Conservation (phyloP, 116 monocot species). For the Phalaenopsis hybrid region DNA sequence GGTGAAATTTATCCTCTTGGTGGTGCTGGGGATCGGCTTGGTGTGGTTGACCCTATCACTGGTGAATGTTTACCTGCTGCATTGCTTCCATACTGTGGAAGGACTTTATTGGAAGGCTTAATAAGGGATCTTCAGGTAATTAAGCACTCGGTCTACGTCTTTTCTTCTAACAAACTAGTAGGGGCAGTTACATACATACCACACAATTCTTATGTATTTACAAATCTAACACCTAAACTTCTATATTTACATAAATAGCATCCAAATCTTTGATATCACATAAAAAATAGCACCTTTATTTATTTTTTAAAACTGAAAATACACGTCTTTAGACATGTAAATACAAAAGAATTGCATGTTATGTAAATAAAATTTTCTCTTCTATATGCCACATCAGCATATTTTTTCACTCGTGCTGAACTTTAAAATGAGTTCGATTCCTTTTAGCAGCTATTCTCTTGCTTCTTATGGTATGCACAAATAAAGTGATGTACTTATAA, state of each 20-base stretch:
- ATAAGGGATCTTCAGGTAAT: conserved; percentile 94
- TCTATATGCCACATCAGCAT: not conserved
- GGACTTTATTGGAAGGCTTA: conserved; percentile 82
- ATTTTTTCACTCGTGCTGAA: not conserved
- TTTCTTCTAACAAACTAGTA: no score
- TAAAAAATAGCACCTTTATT: not conserved
- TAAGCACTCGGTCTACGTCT: not conserved
- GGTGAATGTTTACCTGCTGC: conserved; percentile 96
- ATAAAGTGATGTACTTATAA: not conserved
- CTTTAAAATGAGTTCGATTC: not conserved
- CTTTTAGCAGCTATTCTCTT: not conserved
- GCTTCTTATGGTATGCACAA: not conserved
- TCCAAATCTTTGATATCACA: no score
- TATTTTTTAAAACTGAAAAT: no score
- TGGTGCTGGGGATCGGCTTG: conserved; percentile 95
- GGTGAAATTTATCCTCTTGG: conserved; percentile 99
- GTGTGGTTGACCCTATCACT: conserved; percentile 66
- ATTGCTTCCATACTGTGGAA: conserved; percentile 83
- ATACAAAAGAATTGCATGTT: no score
- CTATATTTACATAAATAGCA: no score
- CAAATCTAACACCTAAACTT: no score
- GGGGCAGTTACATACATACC: no score
- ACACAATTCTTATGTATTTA: no score
- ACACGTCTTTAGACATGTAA: no score
- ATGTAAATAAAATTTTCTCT: no score